Evolutionary conservation across 208 protist genomes (phyloP), one percentile per base, ranked within the genome.

Genomic region (Trypanosoma platydactyli): DNA sequence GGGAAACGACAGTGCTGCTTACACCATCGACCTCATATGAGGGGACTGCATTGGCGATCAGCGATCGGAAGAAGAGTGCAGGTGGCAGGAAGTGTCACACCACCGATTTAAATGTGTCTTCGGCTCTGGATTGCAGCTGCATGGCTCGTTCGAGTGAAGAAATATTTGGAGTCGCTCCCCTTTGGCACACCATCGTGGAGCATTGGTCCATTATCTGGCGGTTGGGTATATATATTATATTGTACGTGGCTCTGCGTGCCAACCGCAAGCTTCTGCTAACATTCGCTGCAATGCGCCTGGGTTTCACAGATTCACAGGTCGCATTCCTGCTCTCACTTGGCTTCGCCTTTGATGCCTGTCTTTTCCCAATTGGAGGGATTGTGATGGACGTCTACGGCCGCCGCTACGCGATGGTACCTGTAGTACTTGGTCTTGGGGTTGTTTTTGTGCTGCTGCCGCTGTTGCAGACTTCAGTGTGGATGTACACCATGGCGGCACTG

Each of bases 181-280:
- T 89, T 51, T 90, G 80, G 73, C 13, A 33, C 12, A 84, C 77
- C 27, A 68, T 91, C 12, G 61, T 80, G 35, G 78, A 86, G 50
- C 63, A 85, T 64, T 90, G 84, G 83, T 48, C 27, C 35, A 70
- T 72, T 27, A 92, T 92, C 18, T 92, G 84, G 81, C 83, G 86
- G 6, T 70, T 96, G 3, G 90, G 90, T 22, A n/a, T 94, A 20
- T 91, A 88, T 64, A 68, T 88, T 20, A 64, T 94, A 22, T 68
- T 92, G 22, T 81, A 76, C 68, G 76, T 76, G 18, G 67, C 81
- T 4, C 71, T 96, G 20, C 88, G 90, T 0, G 68, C 79, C 0
- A 94, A 92, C 57, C 83, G 86, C 27, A 94, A 96, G 76, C 79
- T 94, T 27, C 83, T 96, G 49, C 54, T 94, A 24, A 76, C 80